Conservation (phyloP, 2,329 filamentous ascomycete genomes). For the Colletotrichum sansevieriae region DNA sequence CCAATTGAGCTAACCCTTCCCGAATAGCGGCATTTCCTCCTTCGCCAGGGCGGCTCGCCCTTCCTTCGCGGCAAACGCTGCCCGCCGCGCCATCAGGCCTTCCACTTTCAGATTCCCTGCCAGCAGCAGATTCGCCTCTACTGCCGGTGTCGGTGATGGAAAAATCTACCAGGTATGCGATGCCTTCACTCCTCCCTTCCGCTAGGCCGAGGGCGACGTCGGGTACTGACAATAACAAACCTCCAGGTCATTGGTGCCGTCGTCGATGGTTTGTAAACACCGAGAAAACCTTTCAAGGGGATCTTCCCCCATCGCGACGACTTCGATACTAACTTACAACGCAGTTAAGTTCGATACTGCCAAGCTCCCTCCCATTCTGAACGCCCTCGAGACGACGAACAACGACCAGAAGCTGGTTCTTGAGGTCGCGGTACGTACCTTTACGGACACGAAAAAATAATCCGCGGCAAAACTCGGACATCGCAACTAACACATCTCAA, state of each 20-base stretch:
- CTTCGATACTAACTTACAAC: conserved; percentile 28
- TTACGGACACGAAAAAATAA: conserved; percentile 18
- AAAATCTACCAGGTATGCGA: conserved; percentile 76
- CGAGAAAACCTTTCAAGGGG: conserved; percentile 32
- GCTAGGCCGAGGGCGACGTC: conserved; percentile 23
- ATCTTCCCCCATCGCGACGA: conserved; percentile 15
- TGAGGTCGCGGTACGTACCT: conserved; percentile 86
- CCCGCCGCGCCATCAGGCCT: conserved; percentile 70
- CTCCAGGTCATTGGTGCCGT: conserved; percentile 97
- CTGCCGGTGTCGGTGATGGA: conserved; percentile 69
- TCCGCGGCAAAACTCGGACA: conserved; percentile 5
- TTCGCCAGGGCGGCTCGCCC: conserved; percentile 73
- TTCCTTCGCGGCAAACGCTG: conserved; percentile 68
- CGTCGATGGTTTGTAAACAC: conserved; percentile 85
- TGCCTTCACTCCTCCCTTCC: conserved; percentile 28
- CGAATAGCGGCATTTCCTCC: conserved; percentile 74
- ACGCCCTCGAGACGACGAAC: conserved; percentile 93
- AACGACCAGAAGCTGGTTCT: conserved; percentile 94
- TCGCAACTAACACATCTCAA: conserved; percentile 53
- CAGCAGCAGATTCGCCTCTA: conserved; percentile 71
- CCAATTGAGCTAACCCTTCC: conserved; percentile 63
- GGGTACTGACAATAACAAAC: conserved; percentile 67
- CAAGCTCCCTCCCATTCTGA: conserved; percentile 96
- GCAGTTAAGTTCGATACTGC: conserved; percentile 96
- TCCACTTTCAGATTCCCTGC: conserved; percentile 67